Conservation (phyloP, 2,329 filamentous ascomycete species). For the Aspergillus cejpii region DNA sequence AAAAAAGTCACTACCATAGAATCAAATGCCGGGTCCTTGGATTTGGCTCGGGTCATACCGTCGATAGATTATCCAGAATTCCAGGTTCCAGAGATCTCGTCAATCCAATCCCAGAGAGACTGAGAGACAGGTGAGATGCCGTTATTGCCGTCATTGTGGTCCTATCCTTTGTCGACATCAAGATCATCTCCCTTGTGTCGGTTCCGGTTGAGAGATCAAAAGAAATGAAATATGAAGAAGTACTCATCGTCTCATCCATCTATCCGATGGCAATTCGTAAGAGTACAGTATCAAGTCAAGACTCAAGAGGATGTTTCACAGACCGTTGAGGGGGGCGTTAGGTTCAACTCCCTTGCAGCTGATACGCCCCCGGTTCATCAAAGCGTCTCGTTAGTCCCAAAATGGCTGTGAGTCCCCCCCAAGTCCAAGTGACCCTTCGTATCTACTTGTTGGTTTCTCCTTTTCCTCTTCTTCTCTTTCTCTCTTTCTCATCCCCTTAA, state of each 20-base stretch:
- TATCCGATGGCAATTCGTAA: too few relatives aligned
- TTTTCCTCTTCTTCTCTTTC: slow-evolving; percentile 3
- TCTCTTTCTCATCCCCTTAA: too few relatives aligned
- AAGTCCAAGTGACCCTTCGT: neutral
- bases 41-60: neutral
- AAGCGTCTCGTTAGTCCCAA: slow-evolving; percentile 10
- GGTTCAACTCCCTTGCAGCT: neutral
- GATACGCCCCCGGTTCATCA: slow-evolving; percentile 12
- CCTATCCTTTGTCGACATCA: too few relatives aligned
- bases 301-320: neutral
- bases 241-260: too few relatives aligned
- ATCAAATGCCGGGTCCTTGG: neutral
- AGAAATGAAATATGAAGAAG: too few relatives aligned
- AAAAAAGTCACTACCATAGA: neutral
- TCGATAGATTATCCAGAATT: neutral
- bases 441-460: slow-evolving; percentile 1
- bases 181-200: too few relatives aligned
- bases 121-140: too few relatives aligned
- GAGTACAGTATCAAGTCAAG: too few relatives aligned
- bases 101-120: neutral
- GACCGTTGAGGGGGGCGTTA: neutral
- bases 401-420: neutral
- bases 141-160: too few relatives aligned
- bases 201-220: too few relatives aligned
- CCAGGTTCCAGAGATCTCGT: neutral